Base-by-base conservation (phyloP, 257 asterid species). In the Scutellaria galericulata region DNA sequence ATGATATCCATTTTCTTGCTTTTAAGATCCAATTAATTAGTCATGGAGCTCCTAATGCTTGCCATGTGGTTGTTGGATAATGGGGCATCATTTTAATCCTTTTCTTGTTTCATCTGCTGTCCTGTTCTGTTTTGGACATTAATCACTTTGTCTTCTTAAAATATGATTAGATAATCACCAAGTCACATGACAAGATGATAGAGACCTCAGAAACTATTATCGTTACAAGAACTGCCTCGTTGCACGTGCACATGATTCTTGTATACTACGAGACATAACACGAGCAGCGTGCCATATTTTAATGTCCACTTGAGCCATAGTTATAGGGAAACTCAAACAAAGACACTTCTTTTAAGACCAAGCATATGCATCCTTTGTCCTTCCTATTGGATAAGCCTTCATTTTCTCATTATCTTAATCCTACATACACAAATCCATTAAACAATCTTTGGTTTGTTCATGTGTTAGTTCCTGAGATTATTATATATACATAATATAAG, bases 51-150 rank as follows among this genome's bases (percentile, higher is more conserved):
- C 52, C 68, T 44, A 72, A 45, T 65, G 71, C 79, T 68, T n/a
- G 55, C 39, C 83, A 81, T 75, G 84, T 80, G 83, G 66, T 68
- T 37, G 60, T 65, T 50, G 71, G 74, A 64, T 45, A 46, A 61
- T 40, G 56, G 66, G 54, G 55, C 51, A 22, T 24, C 48, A 42
- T 76, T 69, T 54, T 51, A 54, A 69, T 75, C 76, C 48, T 69
- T 64, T 13, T 56, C 48, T 42, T 73, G 67, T 62, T 79, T 50
- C 73, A 45, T 52, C 61, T 44, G 15, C 63, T 46, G 62, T 48
- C 71, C 31, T 65, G 51, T 54, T 54, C 52, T 27, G 37, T 41
- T 57, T 64, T 70, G 24, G 46, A 71, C 65, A 44, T 47, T 54
- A 22, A 54, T 58, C 50, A 59, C 55, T 14, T 40, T 5, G 14